These are phyloP conservation scores for Cryptosporidium canis DNA, from an alignment of 169 alveolate genomes.

Conservation along the genomic window DNA sequence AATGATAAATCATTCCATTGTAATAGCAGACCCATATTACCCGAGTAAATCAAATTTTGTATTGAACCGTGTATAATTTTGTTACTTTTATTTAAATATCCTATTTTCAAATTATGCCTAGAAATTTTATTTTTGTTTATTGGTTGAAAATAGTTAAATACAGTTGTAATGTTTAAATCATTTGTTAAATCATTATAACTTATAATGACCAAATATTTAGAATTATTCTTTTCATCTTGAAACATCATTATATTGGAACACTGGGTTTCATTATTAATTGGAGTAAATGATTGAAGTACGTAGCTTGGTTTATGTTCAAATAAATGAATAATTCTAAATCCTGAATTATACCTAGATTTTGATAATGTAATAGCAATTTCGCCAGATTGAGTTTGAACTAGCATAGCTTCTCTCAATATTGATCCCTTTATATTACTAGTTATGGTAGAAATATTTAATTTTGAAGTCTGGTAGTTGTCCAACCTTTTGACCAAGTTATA, in stretches of 20 bases:
- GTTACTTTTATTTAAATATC: neutral
- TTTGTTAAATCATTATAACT: slow-evolving; percentile 6
- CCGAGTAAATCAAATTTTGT: neutral
- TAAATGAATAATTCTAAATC: neutral
- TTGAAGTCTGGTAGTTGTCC: neutral
- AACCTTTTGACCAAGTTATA: neutral
- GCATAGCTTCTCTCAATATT: neutral
- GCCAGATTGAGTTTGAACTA: neutral
- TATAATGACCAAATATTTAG: neutral
- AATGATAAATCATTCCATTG: slow-evolving; percentile 36
- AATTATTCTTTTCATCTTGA: neutral
- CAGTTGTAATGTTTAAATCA: slow-evolving; percentile 32
- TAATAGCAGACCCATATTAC: slow-evolving; percentile 1
- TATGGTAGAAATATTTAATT: neutral
- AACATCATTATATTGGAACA: neutral
- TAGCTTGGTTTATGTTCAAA: slow-evolving; percentile 14
- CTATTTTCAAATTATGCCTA: slow-evolving; percentile 25
- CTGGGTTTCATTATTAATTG: slow-evolving; percentile 15
- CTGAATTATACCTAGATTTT: neutral
- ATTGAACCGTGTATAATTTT: slow-evolving; percentile 30
- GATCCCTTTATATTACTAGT: neutral
- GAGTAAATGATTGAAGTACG: slow-evolving; percentile 5
- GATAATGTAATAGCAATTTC: slow-evolving; percentile 16
- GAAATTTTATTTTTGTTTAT: neutral
- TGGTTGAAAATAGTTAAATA: slow-evolving; percentile 6